Evolutionary conservation across 345 rosid species (phyloP).

Genomic region (Geranium rotundifolium): DNA sequence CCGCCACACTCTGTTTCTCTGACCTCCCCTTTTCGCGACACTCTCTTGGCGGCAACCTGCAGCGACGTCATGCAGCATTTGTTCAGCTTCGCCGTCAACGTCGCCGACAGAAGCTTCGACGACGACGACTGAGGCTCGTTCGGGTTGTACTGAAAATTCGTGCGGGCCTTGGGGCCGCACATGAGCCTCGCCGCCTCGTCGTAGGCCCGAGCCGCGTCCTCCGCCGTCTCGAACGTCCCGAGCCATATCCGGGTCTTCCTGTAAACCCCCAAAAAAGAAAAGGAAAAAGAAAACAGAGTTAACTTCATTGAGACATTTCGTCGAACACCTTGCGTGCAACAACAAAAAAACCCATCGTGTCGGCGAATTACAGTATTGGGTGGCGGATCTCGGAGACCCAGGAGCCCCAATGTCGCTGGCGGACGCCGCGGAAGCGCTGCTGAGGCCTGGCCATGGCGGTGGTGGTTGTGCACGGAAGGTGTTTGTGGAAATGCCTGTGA

Average conservation of each 20-base stretch:
- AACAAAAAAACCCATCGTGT: neutral
- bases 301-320: conserved; percentile 2
- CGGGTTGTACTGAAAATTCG: conserved; percentile 54
- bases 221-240: conserved; percentile 73
- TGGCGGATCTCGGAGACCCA: conserved; percentile 86
- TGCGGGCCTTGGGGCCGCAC: conserved; percentile 57
- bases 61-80: conserved; percentile 55
- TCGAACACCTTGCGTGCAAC: neutral
- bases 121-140: conserved; percentile 38
- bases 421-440: conserved; percentile 61
- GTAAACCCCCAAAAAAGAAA: conserved; percentile 1
- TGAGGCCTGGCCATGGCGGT: conserved; percentile 43
- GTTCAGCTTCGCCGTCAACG: conserved; percentile 53
- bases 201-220: conserved; percentile 68
- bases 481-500: conserved; percentile 19
- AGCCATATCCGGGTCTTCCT: conserved; percentile 81
- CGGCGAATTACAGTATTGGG: conserved; percentile 41
- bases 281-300: neutral
- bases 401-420: conserved; percentile 77
- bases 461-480: neutral
- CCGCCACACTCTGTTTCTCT: neutral
- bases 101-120: conserved; percentile 52
- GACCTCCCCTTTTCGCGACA: conserved; percentile 13
- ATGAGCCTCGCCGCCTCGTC: conserved; percentile 72
- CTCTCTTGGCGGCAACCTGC: conserved; percentile 31